Evolutionary conservation across 169 alveolate species (phyloP).

Genomic region (Plasmodium vinckei): DNA sequence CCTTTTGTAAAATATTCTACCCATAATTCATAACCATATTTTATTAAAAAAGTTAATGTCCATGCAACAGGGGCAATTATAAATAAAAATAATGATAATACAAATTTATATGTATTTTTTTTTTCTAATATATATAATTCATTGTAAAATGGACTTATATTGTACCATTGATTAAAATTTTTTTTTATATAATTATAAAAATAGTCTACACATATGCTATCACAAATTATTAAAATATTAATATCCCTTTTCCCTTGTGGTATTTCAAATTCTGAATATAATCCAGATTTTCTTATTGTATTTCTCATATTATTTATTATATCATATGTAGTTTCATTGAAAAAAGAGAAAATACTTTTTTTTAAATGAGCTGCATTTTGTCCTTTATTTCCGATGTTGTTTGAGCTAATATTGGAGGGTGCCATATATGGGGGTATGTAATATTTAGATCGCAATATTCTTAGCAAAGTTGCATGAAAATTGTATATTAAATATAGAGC

Average conservation of each 20-base stretch:
- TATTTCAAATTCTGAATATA: constrained; percentile 55
- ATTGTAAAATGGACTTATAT: constrained; percentile 60
- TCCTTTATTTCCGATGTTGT: not conserved
- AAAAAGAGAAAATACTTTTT: constrained; percentile 23
- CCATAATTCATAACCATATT: constrained; percentile 56
- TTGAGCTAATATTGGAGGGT: not conserved
- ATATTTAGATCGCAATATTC: constrained; percentile 37
- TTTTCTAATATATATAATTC: constrained; percentile 63
- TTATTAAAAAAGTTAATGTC: constrained; percentile 42
- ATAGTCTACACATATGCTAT: constrained; percentile 72
- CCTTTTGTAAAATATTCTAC: constrained; percentile 75
- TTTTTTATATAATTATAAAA: constrained; percentile 43
- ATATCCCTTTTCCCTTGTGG: constrained; percentile 44
- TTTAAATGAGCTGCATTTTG: constrained; percentile 2
- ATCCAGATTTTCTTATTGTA: constrained; percentile 32
- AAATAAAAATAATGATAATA: constrained; percentile 52
- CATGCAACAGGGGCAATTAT: constrained; percentile 71
- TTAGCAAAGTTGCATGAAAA: constrained; percentile 56
- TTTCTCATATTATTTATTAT: constrained; percentile 54
- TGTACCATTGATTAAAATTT: constrained; percentile 32
- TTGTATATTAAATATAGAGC: constrained; percentile 63
- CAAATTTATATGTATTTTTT: constrained; percentile 57
- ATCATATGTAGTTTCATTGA: constrained; percentile 74
- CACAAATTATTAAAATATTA: constrained; percentile 70
- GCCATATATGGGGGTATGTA: constrained; percentile 14